phyloP scores from a whole-genome alignment of 2,329 filamentous ascomycete species.

The Paecilomyces dactylethromorphus region DNA sequence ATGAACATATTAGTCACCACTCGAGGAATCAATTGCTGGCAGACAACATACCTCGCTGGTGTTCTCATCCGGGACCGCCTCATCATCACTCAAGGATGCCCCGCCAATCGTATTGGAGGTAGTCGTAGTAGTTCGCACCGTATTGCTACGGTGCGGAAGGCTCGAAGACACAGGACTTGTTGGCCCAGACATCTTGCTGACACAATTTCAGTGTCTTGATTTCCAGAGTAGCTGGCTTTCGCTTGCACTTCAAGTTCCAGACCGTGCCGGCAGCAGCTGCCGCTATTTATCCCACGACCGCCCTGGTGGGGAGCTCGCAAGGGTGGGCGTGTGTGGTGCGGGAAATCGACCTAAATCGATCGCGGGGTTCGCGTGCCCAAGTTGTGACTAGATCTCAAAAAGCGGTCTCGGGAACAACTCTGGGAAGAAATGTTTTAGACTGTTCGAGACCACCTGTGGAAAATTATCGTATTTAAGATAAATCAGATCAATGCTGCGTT shows the following conservation, averaged over 20 bases:
- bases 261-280: not conserved
- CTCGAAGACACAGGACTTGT: not conserved
- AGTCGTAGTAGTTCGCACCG: not conserved
- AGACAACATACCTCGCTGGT: not conserved
- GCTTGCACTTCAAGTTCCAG: not conserved
- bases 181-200: not conserved
- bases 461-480: not conserved
- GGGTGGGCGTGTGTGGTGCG: not conserved
- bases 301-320: not conserved
- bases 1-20: not conserved
- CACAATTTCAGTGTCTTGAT: not conserved
- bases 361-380: not conserved
- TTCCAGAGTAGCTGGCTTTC: not conserved
- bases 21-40: not conserved
- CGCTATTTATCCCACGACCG: not conserved
- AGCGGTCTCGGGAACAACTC: not conserved
- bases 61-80: not conserved
- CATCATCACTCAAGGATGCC: not conserved
- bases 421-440: not conserved
- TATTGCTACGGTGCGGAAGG: not conserved
- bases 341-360: not conserved
- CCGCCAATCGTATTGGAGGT: not conserved
- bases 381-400: not conserved
- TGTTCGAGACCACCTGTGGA: not conserved
- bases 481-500: not conserved